A percentile compares a stretch with the other conserved stretches of the same genome.
Conservation (phyloP, 257 asterid species). For the Gentiana macrophylla region DNA sequence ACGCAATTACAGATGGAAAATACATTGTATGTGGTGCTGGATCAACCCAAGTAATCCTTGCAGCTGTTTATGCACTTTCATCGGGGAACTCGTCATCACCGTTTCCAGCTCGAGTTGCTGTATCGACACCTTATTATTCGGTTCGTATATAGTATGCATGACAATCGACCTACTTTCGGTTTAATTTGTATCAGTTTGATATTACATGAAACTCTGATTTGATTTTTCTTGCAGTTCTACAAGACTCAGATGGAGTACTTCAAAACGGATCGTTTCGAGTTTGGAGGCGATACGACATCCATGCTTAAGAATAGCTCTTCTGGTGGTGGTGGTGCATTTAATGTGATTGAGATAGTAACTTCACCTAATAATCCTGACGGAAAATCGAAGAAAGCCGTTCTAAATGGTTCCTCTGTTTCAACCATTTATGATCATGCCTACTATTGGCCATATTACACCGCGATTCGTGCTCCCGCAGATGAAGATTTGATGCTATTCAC, state of each 20-base stretch:
- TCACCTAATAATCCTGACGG: constrained; percentile 18
- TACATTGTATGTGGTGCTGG: too few relatives aligned
- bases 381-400: constrained; percentile 6
- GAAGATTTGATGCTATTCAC: constrained; percentile 17
- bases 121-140: constrained; percentile 14
- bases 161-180: not conserved
- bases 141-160: not conserved
- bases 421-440: constrained; percentile 14
- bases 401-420: not conserved
- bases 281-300: not conserved
- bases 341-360: not conserved
- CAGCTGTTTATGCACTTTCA: constrained; percentile 3
- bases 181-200: not conserved
- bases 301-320: constrained; percentile 14
- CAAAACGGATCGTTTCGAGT: not conserved
- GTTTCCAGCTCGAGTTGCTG: constrained; percentile 8
- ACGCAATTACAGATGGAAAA: too few relatives aligned
- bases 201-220: too few relatives aligned
- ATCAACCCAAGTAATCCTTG: too few relatives aligned
- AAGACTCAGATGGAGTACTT: constrained; percentile 8
- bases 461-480: constrained; percentile 8
- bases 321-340: constrained; percentile 11
- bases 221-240: constrained; percentile 4
- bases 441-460: constrained; percentile 18
- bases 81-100: not conserved